phyloP scores from a whole-genome alignment of 1,139 yeast genomes.

The Candida smagusa region DNA sequence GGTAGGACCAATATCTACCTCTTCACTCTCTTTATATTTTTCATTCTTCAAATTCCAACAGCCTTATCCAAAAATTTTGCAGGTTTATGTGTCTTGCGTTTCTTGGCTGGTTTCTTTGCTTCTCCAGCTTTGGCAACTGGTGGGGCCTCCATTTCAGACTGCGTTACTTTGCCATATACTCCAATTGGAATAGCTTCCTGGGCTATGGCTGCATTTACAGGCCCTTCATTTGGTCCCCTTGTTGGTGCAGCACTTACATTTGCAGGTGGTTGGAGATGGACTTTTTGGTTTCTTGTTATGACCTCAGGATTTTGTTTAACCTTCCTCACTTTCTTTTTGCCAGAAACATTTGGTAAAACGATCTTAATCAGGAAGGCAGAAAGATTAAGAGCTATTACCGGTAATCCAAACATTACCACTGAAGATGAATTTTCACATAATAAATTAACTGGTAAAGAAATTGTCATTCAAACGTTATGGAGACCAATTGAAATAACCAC shows the following conservation, averaged over 20 bases:
- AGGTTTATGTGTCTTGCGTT: slow-evolving; percentile 29
- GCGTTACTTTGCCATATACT: slow-evolving; percentile 21
- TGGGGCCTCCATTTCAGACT: slow-evolving; percentile 33
- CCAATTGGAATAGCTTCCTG: slow-evolving; percentile 31
- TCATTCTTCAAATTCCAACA: slow-evolving; percentile 27
- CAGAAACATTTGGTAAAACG: slow-evolving; percentile 33
- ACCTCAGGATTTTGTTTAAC: slow-evolving; percentile 25
- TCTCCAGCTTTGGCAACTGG: slow-evolving; percentile 37
- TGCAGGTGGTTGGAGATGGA: slow-evolving; percentile 33
- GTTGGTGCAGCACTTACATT: slow-evolving; percentile 29
- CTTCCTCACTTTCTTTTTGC: slow-evolving; percentile 24
- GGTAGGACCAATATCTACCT: slow-evolving; percentile 49
- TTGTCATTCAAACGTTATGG: slow-evolving; percentile 43
- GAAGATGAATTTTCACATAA: slow-evolving; percentile 25
- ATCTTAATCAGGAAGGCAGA: slow-evolving; percentile 32
- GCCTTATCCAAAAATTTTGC: slow-evolving; percentile 29
- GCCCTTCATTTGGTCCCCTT: slow-evolving; percentile 36
- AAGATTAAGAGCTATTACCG: slow-evolving; percentile 32
- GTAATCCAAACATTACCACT: slow-evolving; percentile 26
- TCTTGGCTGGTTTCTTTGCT: slow-evolving; percentile 33
- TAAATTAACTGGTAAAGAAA: slow-evolving; percentile 15
- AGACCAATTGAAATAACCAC: slow-evolving; percentile 43
- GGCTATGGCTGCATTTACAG: slow-evolving; percentile 35
- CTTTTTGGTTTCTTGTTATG: slow-evolving; percentile 36
- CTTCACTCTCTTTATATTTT: slow-evolving; percentile 24